phyloP scores from a whole-genome alignment of 345 rosid species.

The Hirschfeldia incana region DNA sequence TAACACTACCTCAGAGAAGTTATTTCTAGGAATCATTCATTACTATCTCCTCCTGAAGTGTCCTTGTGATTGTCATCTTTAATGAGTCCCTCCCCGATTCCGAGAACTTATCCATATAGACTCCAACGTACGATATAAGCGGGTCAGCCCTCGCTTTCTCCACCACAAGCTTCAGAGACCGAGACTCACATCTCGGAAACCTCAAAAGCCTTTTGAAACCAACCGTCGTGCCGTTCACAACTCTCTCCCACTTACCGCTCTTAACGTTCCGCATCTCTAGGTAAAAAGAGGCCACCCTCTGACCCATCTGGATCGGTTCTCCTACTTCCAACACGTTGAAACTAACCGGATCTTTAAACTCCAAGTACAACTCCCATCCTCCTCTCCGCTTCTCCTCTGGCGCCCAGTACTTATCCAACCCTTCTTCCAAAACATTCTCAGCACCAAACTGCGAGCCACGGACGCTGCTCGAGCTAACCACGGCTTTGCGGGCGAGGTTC shows the following conservation, averaged over 20 bases:
- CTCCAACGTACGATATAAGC: constrained; percentile 66
- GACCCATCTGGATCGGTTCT: constrained; percentile 95
- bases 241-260: constrained; percentile 55
- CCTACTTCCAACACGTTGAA: constrained; percentile 74
- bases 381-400: constrained; percentile 53
- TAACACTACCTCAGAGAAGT: background rate
- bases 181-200: constrained; percentile 52
- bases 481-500: constrained; percentile 54
- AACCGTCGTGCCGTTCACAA: constrained; percentile 67
- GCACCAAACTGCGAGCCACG: constrained; percentile 55
- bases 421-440: constrained; percentile 59
- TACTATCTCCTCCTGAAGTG: constrained; percentile 23
- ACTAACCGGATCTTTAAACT: constrained; percentile 49
- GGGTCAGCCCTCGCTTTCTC: constrained; percentile 73
- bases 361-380: constrained; percentile 54
- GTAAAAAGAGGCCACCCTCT: constrained; percentile 61
- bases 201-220: constrained; percentile 69
- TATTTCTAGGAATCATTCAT: constrained; percentile 9
- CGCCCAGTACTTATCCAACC: constrained; percentile 76
- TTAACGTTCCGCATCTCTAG: constrained; percentile 42
- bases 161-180: constrained; percentile 59
- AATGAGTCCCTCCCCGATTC: constrained; percentile 20
- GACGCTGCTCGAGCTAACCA: constrained; percentile 54
- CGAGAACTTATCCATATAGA: constrained; percentile 57
- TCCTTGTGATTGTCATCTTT: constrained; percentile 27